Evolutionary conservation across 225 moss, liverwort and hornwort genomes (phyloP).

Genomic region (Lunularia cruciata): DNA sequence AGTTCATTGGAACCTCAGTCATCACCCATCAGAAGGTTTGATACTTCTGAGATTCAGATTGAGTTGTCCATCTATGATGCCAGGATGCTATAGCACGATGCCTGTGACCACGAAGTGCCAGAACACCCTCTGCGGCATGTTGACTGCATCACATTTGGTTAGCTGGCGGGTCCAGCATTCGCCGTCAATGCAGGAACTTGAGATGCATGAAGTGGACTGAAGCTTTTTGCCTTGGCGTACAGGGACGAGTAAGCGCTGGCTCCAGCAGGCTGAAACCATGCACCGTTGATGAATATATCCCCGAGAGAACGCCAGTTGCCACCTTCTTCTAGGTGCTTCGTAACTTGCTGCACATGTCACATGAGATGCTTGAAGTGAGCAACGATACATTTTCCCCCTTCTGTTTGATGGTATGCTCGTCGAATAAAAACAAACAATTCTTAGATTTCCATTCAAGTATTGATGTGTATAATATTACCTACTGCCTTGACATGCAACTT

Average conservation of each 20-base stretch:
- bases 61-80: neutral
- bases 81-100: neutral
- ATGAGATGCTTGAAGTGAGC: too few species aligned
- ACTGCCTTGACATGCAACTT: too few species aligned
- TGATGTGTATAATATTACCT: too few species aligned
- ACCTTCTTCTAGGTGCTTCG: constrained; percentile 49
- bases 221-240: constrained; percentile 65
- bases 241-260: constrained; percentile 33
- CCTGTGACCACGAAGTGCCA: neutral
- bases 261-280: constrained; percentile 60
- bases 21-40: neutral
- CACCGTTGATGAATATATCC: constrained; percentile 53
- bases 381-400: neutral
- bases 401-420: neutral
- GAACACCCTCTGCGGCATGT: neutral
- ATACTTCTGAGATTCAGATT: too few species aligned
- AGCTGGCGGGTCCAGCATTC: constrained; percentile 62
- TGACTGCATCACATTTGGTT: too few species aligned
- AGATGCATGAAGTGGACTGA: constrained; percentile 62
- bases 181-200: constrained; percentile 57
- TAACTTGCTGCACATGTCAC: constrained; percentile 34
- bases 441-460: too few species aligned
- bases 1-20: neutral
- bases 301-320: constrained; percentile 81
- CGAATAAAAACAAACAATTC: neutral